Evolutionary conservation across 2,329 filamentous ascomycete genomes (phyloP).

Genomic region (Fusarium anguioides): DNA sequence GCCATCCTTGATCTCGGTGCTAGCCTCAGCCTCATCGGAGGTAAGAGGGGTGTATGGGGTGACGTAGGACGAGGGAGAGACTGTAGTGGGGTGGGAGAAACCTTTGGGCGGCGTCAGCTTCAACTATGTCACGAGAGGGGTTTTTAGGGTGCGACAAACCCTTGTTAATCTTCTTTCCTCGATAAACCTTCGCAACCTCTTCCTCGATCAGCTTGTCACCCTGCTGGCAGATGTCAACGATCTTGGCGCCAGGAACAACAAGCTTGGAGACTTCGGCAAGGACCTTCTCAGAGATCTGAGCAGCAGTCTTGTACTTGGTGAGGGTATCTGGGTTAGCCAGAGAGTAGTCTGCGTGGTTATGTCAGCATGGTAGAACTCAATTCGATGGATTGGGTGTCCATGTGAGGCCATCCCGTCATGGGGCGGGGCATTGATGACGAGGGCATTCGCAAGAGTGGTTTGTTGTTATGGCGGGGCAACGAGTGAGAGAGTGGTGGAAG

Average conservation of each 20-base stretch:
- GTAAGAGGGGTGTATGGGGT: conserved; percentile 95
- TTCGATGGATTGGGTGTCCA: conserved; percentile 3
- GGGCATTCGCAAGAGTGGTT: conserved; percentile 36
- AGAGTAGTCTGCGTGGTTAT: conserved; percentile 76
- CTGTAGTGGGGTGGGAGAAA: conserved; percentile 91
- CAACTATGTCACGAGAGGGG: conserved; percentile 17
- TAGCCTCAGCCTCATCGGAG: conserved; percentile 87
- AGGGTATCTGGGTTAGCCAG: conserved; percentile 93
- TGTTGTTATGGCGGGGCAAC: conserved; percentile 43
- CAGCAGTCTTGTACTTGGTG: conserved; percentile 99
- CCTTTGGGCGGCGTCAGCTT: conserved; percentile 60
- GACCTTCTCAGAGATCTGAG: conserved; percentile 94
- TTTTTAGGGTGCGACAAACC: conserved; percentile 63
- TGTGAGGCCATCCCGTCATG: conserved; percentile 24
- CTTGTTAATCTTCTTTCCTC: conserved; percentile 96
- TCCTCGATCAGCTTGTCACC: conserved; percentile 95
- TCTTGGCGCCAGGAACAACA: conserved; percentile 87
- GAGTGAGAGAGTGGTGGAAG: conserved; percentile 15
- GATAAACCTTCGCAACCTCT: conserved; percentile 95
- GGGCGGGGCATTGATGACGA: conserved; percentile 40
- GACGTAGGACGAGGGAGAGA: conserved; percentile 93
- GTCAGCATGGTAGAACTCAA: conserved; percentile 14
- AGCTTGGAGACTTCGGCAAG: conserved; percentile 83
- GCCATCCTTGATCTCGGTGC: conserved; percentile 79
- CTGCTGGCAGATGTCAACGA: conserved; percentile 93